Evolutionary conservation across 345 rosid species (phyloP).

Genomic region (Luvunga scandens): DNA sequence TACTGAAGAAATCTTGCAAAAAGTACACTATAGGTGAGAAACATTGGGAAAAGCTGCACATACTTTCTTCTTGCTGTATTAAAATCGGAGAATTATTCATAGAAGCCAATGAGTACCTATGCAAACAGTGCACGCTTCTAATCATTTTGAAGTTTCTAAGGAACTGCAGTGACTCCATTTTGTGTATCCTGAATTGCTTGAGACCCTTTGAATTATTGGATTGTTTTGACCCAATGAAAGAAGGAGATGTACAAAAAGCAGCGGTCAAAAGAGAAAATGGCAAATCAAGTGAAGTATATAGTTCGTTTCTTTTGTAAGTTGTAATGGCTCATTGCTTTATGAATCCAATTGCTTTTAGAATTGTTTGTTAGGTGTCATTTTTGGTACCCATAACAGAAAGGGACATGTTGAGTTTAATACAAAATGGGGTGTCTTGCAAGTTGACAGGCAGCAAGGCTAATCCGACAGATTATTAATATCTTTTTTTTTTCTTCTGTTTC

Average conservation of each 20-base stretch:
- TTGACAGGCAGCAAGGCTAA: not conserved
- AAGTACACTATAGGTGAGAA: too few species aligned
- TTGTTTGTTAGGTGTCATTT: not conserved
- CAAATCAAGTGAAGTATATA: not conserved
- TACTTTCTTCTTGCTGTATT: too few species aligned
- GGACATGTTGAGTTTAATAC: not conserved
- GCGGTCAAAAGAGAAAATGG: not conserved
- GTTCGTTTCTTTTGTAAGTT: not conserved
- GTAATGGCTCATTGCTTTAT: not conserved
- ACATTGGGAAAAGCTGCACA: too few species aligned
- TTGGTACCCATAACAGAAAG: too few species aligned
- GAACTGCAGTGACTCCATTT: not conserved
- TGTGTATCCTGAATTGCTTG: not conserved
- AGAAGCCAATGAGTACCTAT: too few species aligned
- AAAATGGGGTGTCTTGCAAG: not conserved
- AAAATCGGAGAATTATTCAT: too few species aligned
- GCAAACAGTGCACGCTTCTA: too few species aligned
- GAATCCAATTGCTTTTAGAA: not conserved
- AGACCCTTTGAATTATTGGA: not conserved
- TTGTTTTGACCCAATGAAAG: not conserved
- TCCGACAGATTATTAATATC: not conserved
- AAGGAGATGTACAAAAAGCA: not conserved
- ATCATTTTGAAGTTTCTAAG: not conserved
- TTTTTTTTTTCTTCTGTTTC: not conserved
- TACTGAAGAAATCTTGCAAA: too few species aligned